Base-by-base conservation (phyloP, 805 yeast species). In the Metschnikowia bowlesiae region DNA sequence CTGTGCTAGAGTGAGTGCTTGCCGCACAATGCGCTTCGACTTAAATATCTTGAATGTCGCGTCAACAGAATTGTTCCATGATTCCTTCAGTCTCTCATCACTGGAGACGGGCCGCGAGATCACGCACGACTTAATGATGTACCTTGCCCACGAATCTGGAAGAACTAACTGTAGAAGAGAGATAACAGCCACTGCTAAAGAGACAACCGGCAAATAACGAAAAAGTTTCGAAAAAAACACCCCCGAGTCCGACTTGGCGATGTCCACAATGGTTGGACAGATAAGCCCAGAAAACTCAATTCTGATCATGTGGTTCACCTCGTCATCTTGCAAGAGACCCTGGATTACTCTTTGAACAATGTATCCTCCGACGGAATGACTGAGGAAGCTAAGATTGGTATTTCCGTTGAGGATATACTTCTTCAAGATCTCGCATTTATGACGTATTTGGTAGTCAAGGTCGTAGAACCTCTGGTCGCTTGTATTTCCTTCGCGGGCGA, bases 331-430 rank as follows among this genome's bases (percentile, higher is more conserved):
- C 8, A 56, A 38, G 34, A 72, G 51, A 31, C 56, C 49, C 26
- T 65, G 59, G 1, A 79, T 69, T 2, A 81, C 70, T 41, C 85
- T 63, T 62, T 86, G 90, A 2, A 73, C 63, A 40, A 87, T 69
- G 71, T 79, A 87, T 6, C 83, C 74, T 1, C 95, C 95, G 11
- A 86, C 79, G 0, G 92, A 85, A 62, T 87, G 95, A 18, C 89
- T 85, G 56, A 84, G 63, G 22, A 85, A 67, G 46, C 69, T 66
- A 7, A 84, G 62, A 10, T 74, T 70, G 26, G 49, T 43, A 31
- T 39, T 51, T 16, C 58, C 51, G 28, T 31, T 36, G 14, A 52
- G 45, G 33, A 72, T 49, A 46, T 68, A 59, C 33, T 71, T 62
- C 44, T 69, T 66, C 39, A 85, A 65, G n/a, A 84, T 68, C 9